Evolutionary conservation across 495 filamentous ascomycete genomes (phyloP), one percentile per base, ranked within the genome.

Genomic region (Ramalina intermedia): DNA sequence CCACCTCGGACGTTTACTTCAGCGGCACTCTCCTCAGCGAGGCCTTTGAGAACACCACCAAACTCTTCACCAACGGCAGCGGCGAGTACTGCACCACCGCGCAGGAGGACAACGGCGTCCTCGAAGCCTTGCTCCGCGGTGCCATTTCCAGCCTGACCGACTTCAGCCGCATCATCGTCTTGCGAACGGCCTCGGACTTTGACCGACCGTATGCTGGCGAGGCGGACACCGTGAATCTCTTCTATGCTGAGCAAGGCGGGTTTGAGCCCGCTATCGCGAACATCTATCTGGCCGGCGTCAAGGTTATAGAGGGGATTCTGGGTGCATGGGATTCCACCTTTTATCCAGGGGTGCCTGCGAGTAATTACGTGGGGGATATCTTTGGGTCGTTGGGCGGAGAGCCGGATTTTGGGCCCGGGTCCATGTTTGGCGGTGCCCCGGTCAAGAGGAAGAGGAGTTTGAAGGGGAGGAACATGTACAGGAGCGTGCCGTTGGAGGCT

Each of bases 171-270:
- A 74, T 82, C 49, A 81, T 87, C 52, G 61, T 84, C 49, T 84
- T 88, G 80, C 76, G 82, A 43, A 80, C 81, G 46, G 83, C 74
- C 3, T 77, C 75, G 23, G 75, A 87, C 62, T 86, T 88, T 57
- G 82, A 87, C 54, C 72, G 82, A 3, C 79, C 78, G 0, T 78
- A 78, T 50, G 71, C 76, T 16, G 76, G 73, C 3, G 58, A 74
- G 23, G 65, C 68, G 0, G 66, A 69, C 1, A 65, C 69, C 17
- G 60, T 73, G 14, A 78, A 85, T 51, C 66, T 86, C 17, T 64
- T 80, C 35, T 71, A 74, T 17, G 55, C 72, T 0, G 57, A 80
- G 23, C 74, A 79, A 56, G 80, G 76, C 42, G 78, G 69, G 1
- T 83, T 79, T 51, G 64, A 63, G 48, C 72, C 75, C 7, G 61